Base-by-base conservation (phyloP, 2,329 filamentous ascomycete species). In the Achaetomium macrosporum region DNA sequence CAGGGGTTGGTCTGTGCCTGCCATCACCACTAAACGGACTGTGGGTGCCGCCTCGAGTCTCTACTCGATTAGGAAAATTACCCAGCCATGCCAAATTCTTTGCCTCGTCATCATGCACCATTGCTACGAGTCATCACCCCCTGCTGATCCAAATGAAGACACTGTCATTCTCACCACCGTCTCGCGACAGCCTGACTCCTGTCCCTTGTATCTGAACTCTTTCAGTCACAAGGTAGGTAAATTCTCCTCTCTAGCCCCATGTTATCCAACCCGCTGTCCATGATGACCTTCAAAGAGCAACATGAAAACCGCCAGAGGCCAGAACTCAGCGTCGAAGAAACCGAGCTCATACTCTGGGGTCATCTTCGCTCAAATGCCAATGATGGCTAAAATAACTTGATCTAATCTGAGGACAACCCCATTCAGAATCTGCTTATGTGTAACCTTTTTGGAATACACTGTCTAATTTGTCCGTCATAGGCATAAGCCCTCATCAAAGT, bases 391-490 rank as follows among this genome's bases (percentile, higher is more conserved):
- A 65, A 71, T 75, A 73, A 82, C 79, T 82, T 82, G 79, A 83
- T 82, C 79, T 82, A 82, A 82, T 82, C 78, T 82, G 78, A 82
- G 25, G 66, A 70, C 66, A 58, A 53, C 3, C 19, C 19, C 15
- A n/a, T 16, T 16, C 19, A 17, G 13, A 37, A 20, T 17, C 39
- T 15, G 12, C 16, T 37, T 8, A 2, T 20, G 29, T 13, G 5
- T 12, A 29, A 15, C 16, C 4, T n/a, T 51, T 25, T 45, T 13
- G 45, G 53, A 40, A 69, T 58, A 41, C 59, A 58, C 48, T 65
- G 59, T 59, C 63, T 67, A 55, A 76, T 69, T 40, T 69, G 63
- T 11, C 25, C 25, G 25, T 25, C 25, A 25, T 25, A 25, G 25
- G 25, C 25, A 25, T 4, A 25, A 25, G 25, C 25, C 25, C 25